Conservation (phyloP, 768 basidiomycete genomes). For the Termitomyces eurrhizus region DNA sequence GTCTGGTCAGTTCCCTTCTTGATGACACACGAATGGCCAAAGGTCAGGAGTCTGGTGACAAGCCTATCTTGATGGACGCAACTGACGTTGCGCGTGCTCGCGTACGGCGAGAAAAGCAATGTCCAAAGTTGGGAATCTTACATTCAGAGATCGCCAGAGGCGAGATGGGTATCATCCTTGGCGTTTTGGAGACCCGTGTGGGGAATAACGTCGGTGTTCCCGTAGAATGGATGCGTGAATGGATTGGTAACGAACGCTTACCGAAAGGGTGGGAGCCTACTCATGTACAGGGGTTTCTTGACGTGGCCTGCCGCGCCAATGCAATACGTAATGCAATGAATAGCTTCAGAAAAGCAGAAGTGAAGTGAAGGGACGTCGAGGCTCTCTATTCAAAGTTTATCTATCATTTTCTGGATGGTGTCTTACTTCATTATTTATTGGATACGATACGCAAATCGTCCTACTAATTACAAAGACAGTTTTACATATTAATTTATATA, state of each 20-base stretch:
- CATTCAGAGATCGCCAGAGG: neutral
- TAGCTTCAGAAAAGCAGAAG: neutral
- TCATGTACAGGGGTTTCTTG: neutral
- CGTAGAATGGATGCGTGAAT: neutral
- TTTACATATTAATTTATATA: too few relatives aligned
- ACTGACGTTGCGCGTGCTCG: neutral
- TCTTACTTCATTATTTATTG: neutral
- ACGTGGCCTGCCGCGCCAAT: neutral
- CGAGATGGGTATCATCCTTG: neutral
- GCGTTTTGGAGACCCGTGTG: neutral
- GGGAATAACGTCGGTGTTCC: neutral
- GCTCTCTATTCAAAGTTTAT: neutral
- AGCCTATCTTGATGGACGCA: neutral
- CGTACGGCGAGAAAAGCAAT: neutral
- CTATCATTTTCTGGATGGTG: neutral
- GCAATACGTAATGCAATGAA: neutral
- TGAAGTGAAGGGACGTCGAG: neutral
- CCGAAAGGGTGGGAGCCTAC: neutral
- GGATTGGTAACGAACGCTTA: neutral
- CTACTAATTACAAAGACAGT: neutral
- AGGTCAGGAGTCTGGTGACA: neutral
- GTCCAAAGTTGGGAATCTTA: neutral
- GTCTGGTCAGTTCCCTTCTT: neutral
- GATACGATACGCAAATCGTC: neutral
- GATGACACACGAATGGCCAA: neutral